phyloP scores from a whole-genome alignment of 768 basidiomycete species.

The Lactifluus pinguis region DNA sequence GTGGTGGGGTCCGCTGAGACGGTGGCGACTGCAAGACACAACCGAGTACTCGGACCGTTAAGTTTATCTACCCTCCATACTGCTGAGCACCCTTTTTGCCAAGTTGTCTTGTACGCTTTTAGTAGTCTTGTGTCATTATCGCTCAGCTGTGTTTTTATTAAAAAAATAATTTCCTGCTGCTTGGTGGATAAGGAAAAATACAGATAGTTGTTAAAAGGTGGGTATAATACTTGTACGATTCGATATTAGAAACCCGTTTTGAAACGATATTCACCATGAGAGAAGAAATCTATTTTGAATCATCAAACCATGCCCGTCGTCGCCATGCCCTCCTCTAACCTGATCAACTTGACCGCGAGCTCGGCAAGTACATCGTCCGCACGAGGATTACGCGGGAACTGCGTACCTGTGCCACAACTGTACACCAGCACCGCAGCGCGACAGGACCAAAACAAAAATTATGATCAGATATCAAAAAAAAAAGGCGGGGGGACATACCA shows the following conservation, averaged over 20 bases:
- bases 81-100: background rate
- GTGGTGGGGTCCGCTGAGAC: conserved; percentile 74
- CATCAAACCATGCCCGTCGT: too few relatives aligned
- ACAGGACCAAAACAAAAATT: background rate
- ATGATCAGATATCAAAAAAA: background rate
- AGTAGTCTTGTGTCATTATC: background rate
- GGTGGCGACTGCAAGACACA: conserved; percentile 71
- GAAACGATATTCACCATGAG: too few relatives aligned
- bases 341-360: conserved; percentile 53
- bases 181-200: background rate
- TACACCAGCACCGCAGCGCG: too few relatives aligned
- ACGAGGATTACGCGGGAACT: conserved; percentile 58
- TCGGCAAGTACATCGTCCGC: conserved; percentile 58
- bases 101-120: background rate
- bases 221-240: background rate
- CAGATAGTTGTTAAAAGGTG: background rate
- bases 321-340: conserved; percentile 21
- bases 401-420: conserved; percentile 54
- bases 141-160: background rate
- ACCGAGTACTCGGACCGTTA: conserved; percentile 45
- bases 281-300: too few relatives aligned
- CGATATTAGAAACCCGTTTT: too few relatives aligned
- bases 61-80: background rate
- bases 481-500: conserved; percentile 37
- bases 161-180: too few relatives aligned